phyloP scores from a whole-genome alignment of 768 basidiomycete species.

The Hygrophoropsis aurantiaca region DNA sequence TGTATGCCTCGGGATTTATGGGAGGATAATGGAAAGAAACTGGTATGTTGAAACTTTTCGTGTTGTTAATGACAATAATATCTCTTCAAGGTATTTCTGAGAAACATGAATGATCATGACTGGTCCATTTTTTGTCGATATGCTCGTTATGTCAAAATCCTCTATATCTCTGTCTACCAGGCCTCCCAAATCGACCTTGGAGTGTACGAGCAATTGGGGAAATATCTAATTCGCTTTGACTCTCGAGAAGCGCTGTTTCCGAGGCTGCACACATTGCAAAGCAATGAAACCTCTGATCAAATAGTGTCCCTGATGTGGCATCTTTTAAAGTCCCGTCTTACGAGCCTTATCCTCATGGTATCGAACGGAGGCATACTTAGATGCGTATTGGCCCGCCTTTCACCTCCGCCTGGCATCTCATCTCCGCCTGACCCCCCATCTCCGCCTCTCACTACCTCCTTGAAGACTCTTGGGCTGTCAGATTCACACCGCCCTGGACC shows the following conservation, averaged over 20 bases:
- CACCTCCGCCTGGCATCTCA: no score
- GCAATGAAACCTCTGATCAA: constrained; percentile 20
- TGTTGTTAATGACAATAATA: not conserved
- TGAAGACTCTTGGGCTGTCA: no score
- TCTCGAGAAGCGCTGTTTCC: constrained; percentile 27
- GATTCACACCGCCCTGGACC: no score
- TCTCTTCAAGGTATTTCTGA: constrained; percentile 17
- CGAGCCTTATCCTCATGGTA: no score
- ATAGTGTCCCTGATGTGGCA: constrained; percentile 22
- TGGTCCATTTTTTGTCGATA: constrained; percentile 29
- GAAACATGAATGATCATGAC: constrained; percentile 20
- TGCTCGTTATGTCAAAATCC: constrained; percentile 22
- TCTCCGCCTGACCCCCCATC: no score
- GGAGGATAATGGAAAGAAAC: constrained; percentile 29
- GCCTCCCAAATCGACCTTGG: no score
- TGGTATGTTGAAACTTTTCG: constrained; percentile 16
- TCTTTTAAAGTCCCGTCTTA: constrained; percentile 20
- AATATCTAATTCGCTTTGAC: not conserved
- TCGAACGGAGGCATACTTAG: no score
- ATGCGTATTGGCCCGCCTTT: no score
- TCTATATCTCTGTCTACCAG: no score
- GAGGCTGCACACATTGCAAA: constrained; percentile 23
- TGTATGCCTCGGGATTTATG: constrained; percentile 31
- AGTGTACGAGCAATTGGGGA: no score
- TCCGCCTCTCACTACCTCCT: no score